A percentile compares a stretch with the other conserved stretches of the same genome.
phyloP scores from a whole-genome alignment of 805 yeast genomes.

The Nakazawaea holstii region DNA sequence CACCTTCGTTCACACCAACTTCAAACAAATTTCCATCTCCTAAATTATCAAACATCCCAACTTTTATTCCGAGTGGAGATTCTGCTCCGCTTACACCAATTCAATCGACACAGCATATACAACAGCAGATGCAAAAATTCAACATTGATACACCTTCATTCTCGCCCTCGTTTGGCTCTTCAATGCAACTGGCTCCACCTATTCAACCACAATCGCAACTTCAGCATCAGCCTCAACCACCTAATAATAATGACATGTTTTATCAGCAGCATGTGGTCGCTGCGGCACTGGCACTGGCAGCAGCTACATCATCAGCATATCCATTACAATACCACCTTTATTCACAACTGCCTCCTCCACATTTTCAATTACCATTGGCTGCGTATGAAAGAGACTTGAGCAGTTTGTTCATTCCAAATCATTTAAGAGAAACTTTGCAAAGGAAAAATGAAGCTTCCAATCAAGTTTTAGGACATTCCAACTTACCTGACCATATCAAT shows the following conservation, averaged over 20 bases:
- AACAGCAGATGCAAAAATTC: conserved; percentile 22
- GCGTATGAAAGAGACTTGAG: conserved; percentile 70
- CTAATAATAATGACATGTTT: conserved; percentile 19
- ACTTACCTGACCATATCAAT: conserved; percentile 72
- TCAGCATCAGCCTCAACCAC: conserved; percentile 11
- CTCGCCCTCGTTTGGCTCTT: conserved; percentile 22
- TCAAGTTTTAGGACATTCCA: conserved; percentile 51
- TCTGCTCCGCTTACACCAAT: neutral
- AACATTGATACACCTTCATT: conserved; percentile 35
- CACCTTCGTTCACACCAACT: conserved; percentile 49
- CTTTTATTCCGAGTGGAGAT: conserved; percentile 39
- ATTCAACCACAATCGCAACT: conserved; percentile 6
- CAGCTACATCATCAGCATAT: conserved; percentile 22
- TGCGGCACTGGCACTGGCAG: neutral
- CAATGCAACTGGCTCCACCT: conserved; percentile 9
- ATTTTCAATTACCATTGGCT: conserved; percentile 50
- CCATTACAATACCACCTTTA: conserved; percentile 81
- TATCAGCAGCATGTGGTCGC: conserved; percentile 22
- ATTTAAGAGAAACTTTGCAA: conserved; percentile 65
- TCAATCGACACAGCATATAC: conserved; percentile 12
- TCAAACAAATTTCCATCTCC: conserved; percentile 42
- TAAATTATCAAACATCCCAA: conserved; percentile 38
- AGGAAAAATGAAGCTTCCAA: conserved; percentile 76
- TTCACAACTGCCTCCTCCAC: conserved; percentile 86
- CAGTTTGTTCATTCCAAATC: conserved; percentile 65